Base-by-base conservation (phyloP, 257 asterid genomes). In the Nicotiana undulata region DNA sequence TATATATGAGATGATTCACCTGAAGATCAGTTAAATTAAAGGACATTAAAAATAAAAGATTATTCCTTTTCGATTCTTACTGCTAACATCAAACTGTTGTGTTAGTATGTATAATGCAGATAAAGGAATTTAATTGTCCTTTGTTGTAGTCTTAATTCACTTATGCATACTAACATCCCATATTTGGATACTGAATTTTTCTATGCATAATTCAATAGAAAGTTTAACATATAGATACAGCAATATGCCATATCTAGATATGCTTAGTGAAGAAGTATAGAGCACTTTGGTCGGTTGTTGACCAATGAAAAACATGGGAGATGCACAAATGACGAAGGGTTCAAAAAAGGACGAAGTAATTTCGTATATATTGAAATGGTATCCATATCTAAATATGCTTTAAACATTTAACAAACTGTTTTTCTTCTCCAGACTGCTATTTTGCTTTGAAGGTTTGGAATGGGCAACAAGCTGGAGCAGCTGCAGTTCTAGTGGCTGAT, bases 401-500 rank as follows among this genome's bases (percentile, higher is more conserved):
- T 49, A 3, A 16, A 74, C 13, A 49, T 6, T 0, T 74, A 22
- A 3, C 58, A 44, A 44, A 7, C 3, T 28, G 3, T 61, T 3
- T 76, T 52, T n/a, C 52, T 49, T 78, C 24, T 79, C 61, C 87
- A 93, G 97, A 87, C 0, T 93, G 98, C 88, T 94, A 87, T 90
- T 94, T 94, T 82, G 97, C 97, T 2, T 84, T 91, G 86, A 94
- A 94, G 88, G 98, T 89, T 29, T 94, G 93, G 93, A 89, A 92
- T 80, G 98, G 91, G 13, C 93, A 94, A 83, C 94, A 89, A 81
- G 98, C 91, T 0, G 98, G 98, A 5, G 98, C 97, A 4, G 93
- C 98, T 0, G 98, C 98, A 0, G 98, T 94, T 59, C 72, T 94
- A 29, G 95, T 94, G 67, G 98, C 98, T 1, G 98, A 94, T 86